Percentiles rank a stretch among this genome's conserved stretches.
phyloP scores from a whole-genome alignment of 192 early-diverging fungal genomes.

The Tieghemiomyces parasiticus region DNA sequence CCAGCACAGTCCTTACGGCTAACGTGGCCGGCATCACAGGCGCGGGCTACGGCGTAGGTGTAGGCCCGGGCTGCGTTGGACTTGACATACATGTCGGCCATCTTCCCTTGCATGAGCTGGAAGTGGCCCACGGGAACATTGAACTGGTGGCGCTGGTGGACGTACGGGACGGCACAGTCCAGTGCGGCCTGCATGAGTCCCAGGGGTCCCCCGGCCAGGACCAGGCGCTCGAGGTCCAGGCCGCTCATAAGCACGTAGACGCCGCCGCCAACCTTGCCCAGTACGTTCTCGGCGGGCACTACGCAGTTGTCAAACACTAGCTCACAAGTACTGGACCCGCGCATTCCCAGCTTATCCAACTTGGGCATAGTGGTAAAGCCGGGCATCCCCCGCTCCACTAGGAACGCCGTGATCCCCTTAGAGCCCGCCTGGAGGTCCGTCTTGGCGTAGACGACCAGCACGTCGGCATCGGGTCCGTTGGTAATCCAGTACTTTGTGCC shows the following conservation, averaged over 20 bases:
- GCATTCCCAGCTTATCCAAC: constrained; percentile 92
- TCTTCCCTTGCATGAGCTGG: constrained; percentile 86
- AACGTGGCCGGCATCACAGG: constrained; percentile 61
- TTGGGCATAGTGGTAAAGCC: constrained; percentile 79
- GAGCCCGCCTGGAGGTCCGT: constrained; percentile 64
- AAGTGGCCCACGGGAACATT: constrained; percentile 70
- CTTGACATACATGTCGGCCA: constrained; percentile 98
- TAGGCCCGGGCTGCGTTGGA: constrained; percentile 78
- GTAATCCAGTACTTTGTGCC: constrained; percentile 96
- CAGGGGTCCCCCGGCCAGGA: constrained; percentile 78
- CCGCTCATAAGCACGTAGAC: constrained; percentile 94
- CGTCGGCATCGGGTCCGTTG: constrained; percentile 83
- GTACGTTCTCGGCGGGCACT: constrained; percentile 78
- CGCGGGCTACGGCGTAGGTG: constrained; percentile 79
- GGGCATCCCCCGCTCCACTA: constrained; percentile 74
- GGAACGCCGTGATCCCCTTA: constrained; percentile 86
- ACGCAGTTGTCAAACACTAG: constrained; percentile 88
- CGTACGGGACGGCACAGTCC: constrained; percentile 72
- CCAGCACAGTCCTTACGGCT: constrained; percentile 91
- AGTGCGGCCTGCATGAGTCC: constrained; percentile 83
- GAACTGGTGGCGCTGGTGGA: constrained; percentile 81
- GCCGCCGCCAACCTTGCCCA: constrained; percentile 69
- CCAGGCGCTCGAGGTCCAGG: constrained; percentile 79
- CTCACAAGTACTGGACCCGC: constrained; percentile 90
- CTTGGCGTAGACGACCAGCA: constrained; percentile 86